Evolutionary conservation across 1,139 yeast genomes (phyloP).

Genomic region (Pneumocystis sp.): DNA sequence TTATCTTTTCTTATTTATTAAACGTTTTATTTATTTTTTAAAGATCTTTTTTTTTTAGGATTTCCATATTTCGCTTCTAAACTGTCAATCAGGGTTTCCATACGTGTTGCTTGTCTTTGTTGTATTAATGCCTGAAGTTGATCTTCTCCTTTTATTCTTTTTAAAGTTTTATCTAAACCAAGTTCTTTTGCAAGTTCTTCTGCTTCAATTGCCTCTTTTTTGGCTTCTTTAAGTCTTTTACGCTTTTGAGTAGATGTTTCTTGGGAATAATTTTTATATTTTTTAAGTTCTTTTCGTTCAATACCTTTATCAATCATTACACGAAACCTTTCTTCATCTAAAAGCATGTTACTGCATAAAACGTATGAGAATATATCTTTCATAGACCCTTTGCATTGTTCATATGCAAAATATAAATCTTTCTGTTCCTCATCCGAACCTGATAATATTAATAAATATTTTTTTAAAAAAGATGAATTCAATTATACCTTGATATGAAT

Average conservation of each 20-base stretch:
- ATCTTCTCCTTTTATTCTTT: conserved; percentile 30
- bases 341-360: conserved; percentile 56
- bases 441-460: background rate
- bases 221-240: conserved; percentile 34
- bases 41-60: background rate
- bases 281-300: conserved; percentile 25
- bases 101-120: conserved; percentile 27
- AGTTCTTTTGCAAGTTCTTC: conserved; percentile 41
- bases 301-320: conserved; percentile 36
- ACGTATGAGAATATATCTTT: conserved; percentile 54
- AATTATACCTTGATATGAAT: conserved; percentile 37
- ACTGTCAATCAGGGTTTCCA: conserved; percentile 35
- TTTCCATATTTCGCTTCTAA: conserved; percentile 37
- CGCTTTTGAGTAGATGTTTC: conserved; percentile 29
- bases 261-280: conserved; percentile 36
- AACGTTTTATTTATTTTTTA: background rate
- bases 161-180: conserved; percentile 26
- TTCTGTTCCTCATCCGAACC: conserved; percentile 46
- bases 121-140: conserved; percentile 30
- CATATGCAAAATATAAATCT: conserved; percentile 49
- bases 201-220: conserved; percentile 56
- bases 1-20: background rate
- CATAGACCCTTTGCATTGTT: conserved; percentile 53
- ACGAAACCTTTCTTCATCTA: conserved; percentile 44
- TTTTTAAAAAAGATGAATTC: background rate